phyloP scores from a whole-genome alignment of 106 monocot genomes.

The Dendrobium nobile region DNA sequence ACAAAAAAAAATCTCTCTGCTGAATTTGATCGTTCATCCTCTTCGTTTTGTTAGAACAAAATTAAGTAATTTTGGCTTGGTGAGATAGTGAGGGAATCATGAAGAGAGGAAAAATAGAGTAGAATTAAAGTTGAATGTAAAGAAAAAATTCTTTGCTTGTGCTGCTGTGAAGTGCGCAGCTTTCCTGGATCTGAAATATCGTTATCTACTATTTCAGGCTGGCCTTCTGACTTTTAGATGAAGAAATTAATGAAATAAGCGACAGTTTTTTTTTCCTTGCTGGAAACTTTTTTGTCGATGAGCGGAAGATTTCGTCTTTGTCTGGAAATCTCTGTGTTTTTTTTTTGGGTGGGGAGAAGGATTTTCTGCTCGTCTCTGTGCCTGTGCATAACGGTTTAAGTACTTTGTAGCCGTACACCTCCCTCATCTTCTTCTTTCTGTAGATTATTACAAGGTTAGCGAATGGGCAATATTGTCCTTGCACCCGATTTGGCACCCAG shows the following conservation, averaged over 20 bases:
- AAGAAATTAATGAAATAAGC: neutral
- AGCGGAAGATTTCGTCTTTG: neutral
- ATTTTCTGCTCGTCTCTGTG: neutral
- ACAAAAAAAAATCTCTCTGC: neutral
- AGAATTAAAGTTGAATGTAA: neutral
- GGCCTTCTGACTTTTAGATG: neutral
- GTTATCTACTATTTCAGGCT: neutral
- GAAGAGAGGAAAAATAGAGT: neutral
- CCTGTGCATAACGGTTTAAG: neutral
- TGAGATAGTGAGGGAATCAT: neutral
- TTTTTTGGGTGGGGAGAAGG: neutral
- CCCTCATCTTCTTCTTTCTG: neutral
- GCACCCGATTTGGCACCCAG: neutral
- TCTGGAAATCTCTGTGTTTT: neutral
- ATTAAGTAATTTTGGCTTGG: neutral
- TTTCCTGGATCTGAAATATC: neutral
- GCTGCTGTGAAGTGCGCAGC: neutral
- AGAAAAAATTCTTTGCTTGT: neutral
- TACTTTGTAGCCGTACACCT: neutral
- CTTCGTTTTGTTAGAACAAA: neutral
- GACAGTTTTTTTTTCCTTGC: neutral
- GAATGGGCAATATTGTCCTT: neutral
- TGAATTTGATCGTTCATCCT: neutral
- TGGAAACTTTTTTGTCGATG: neutral
- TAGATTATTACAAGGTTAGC: neutral